Evolutionary conservation across 805 yeast species (phyloP).

Genomic region (Cyberlindnera meyerae): DNA sequence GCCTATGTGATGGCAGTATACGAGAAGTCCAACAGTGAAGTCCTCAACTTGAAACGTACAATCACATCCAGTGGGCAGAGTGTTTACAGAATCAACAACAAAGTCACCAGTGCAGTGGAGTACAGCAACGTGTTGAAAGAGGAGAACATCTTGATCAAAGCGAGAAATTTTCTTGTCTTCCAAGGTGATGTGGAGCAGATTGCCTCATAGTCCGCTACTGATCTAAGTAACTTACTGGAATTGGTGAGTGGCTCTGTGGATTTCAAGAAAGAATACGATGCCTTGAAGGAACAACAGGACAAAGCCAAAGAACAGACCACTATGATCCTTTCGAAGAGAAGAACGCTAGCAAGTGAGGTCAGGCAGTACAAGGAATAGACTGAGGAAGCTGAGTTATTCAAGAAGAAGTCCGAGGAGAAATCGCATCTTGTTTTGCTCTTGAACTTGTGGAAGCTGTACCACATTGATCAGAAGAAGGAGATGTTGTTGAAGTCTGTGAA

Average conservation of each 20-base stretch:
- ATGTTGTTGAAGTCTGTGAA: slow-evolving; percentile 22
- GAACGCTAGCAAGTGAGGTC: slow-evolving; percentile 67
- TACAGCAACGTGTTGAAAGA: slow-evolving; percentile 62
- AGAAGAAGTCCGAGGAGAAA: slow-evolving; percentile 47
- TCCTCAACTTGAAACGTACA: slow-evolving; percentile 57
- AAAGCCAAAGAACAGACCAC: slow-evolving; percentile 60
- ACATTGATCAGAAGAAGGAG: slow-evolving; percentile 40
- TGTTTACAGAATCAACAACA: slow-evolving; percentile 62
- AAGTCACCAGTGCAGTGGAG: slow-evolving; percentile 53
- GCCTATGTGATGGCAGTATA: slow-evolving; percentile 82
- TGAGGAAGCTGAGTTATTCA: slow-evolving; percentile 64
- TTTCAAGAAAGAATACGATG: slow-evolving; percentile 59
- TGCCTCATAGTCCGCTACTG: slow-evolving; percentile 79
- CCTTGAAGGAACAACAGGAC: slow-evolving; percentile 57
- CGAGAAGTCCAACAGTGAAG: slow-evolving; percentile 55
- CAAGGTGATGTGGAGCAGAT: slow-evolving; percentile 96
- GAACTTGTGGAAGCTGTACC: slow-evolving; percentile 62
- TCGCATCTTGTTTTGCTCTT: slow-evolving; percentile 41
- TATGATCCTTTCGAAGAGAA: slow-evolving; percentile 59
- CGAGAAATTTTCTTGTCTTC: slow-evolving; percentile 86
- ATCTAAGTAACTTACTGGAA: slow-evolving; percentile 71
- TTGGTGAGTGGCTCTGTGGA: slow-evolving; percentile 79
- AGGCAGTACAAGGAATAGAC: slow-evolving; percentile 75
- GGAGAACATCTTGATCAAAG: slow-evolving; percentile 82
- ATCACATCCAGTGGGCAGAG: slow-evolving; percentile 57